Evolutionary conservation across 1,284 basidiomycete species (phyloP), one percentile per base, ranked within the genome.

Genomic region (Trametes pubescens): DNA sequence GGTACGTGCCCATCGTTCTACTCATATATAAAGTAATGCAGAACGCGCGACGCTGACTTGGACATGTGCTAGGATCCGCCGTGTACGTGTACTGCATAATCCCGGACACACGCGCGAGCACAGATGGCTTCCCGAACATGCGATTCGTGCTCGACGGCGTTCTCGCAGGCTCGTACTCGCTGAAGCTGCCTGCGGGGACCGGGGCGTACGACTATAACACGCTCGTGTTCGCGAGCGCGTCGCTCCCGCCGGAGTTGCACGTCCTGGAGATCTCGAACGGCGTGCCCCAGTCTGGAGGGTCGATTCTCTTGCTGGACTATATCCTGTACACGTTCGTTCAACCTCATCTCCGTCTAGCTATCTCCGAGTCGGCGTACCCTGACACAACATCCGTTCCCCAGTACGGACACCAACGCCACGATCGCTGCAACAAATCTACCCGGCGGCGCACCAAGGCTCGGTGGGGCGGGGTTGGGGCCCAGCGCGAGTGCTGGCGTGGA

Each of bases 121-220:
- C 71, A 1, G 58, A 65, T 9, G 72, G 72, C 5, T 62, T 72
- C 64, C 69, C 73, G 9, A 72, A 77, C 66, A 73, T 81, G 74
- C 68, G 68, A 0, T 81, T 81, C 71, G 73, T 67, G 52, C 68
- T 80, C 44, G 78, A 81, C 59, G 72, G 69, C 11, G 61, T 70
- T 13, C 44, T 59, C 2, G 71, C 65, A 0, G 77, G 74, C n/a
- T 61, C 63, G 0, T 80, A 75, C 61, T n/a, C 26, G 8, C 34
- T 11, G n/a, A 62, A 69, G 48, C 18, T 49, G 8, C 67, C 76
- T 1, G 59, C 66, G 18, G 71, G 68, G 1, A 59, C 57, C 44
- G 24, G 65, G 11, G 67, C 71, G 2, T 77, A 72, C 67, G 65
- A 74, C 24, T 77, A 77, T 64, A 59, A 71, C 61, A 70, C 74